These are phyloP conservation scores for Mollisiaceae sp. DNA, from an alignment of 2,329 filamentous ascomycete genomes.

Conservation along the genomic window DNA sequence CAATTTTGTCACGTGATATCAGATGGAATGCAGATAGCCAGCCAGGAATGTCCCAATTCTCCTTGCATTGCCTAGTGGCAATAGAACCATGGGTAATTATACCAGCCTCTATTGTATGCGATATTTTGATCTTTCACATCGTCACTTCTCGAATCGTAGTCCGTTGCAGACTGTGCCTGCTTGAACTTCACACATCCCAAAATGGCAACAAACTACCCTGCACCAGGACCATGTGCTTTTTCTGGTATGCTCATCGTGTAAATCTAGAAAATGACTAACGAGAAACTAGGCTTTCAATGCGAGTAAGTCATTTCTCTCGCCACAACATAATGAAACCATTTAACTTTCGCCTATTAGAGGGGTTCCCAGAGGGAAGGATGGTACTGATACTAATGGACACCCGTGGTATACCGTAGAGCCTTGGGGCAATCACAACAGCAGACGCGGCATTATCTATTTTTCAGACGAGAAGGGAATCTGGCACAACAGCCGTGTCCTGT, in stretches of 20 bases:
- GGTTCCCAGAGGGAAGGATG: neutral
- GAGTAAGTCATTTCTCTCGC: constrained; percentile 14
- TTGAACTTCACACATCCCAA: neutral
- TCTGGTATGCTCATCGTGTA: constrained; percentile 3
- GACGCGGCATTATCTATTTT: neutral
- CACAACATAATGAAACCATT: neutral
- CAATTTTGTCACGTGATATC: neutral
- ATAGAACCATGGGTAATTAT: neutral
- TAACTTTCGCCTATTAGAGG: neutral
- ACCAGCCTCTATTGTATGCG: neutral
- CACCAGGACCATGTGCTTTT: constrained; percentile 8
- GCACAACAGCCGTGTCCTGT: constrained; percentile 7
- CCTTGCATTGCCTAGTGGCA: constrained; percentile 12
- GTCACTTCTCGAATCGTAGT: neutral
- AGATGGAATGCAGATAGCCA: neutral
- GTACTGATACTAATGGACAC: neutral
- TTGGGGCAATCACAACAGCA: neutral
- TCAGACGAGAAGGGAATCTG: constrained; percentile 4
- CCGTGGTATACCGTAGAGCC: neutral
- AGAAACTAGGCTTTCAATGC: constrained; percentile 14
- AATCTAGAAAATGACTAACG: neutral
- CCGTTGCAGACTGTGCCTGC: neutral
- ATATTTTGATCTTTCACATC: neutral
- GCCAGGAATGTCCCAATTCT: constrained; percentile 6
- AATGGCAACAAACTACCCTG: neutral